These are phyloP conservation scores for Marasmius sp. DNA, from an alignment of 1,284 basidiomycete genomes.

Conservation along the genomic window DNA sequence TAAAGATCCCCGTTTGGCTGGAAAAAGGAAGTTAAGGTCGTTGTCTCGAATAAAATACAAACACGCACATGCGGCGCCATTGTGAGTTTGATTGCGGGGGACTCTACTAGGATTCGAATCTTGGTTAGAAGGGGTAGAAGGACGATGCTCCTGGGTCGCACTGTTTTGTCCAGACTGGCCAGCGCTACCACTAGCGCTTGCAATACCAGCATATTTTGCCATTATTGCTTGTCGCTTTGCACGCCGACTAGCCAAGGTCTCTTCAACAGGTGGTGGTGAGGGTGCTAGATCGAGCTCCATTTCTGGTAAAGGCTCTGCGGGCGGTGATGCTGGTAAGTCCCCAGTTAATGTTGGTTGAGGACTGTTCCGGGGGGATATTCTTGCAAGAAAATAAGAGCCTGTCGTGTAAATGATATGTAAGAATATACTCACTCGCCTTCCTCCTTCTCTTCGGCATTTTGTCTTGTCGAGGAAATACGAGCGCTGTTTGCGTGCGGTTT, in stretches of 20 bases:
- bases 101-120: constrained; percentile 54
- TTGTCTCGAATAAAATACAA: neutral
- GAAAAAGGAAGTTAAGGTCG: constrained; percentile 1
- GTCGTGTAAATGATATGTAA: constrained; percentile 17
- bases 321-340: constrained; percentile 19
- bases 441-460: constrained; percentile 58
- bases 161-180: constrained; percentile 44
- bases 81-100: constrained; percentile 12
- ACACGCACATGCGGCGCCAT: constrained; percentile 31
- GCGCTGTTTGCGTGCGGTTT: neutral
- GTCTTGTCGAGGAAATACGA: neutral
- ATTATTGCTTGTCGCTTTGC: constrained; percentile 83
- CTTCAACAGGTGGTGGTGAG: constrained; percentile 65
- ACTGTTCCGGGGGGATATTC: constrained; percentile 57
- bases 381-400: constrained; percentile 25
- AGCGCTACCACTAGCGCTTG: constrained; percentile 54
- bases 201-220: constrained; percentile 70
- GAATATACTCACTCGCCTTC: constrained; percentile 75
- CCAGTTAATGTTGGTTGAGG: constrained; percentile 21
- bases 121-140: constrained; percentile 60
- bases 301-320: constrained; percentile 36
- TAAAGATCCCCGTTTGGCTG: constrained; percentile 50
- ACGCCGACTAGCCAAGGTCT: constrained; percentile 75
- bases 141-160: constrained; percentile 69
- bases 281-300: constrained; percentile 60